phyloP scores from a whole-genome alignment of 257 asterid genomes.

The Paraleonurus japonicus region DNA sequence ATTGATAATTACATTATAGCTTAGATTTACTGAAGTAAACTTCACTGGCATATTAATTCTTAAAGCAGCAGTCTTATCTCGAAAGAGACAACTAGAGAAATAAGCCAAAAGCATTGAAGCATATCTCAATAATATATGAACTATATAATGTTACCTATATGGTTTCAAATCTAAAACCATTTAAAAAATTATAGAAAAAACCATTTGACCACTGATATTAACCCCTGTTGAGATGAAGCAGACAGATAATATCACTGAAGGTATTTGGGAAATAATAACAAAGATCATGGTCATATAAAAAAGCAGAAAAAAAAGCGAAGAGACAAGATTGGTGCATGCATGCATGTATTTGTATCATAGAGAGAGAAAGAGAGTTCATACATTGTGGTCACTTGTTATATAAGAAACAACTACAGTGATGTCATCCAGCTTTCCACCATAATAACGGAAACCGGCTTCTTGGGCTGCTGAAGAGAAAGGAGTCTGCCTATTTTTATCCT shows the following conservation, averaged over 20 bases:
- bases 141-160: background rate
- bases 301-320: no score
- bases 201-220: background rate
- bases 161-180: background rate
- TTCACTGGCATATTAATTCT: background rate
- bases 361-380: constrained; percentile 35
- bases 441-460: constrained; percentile 88
- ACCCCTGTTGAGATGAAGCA: background rate
- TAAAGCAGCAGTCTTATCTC: background rate
- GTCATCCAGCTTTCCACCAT: constrained; percentile 97
- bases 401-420: constrained; percentile 87
- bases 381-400: constrained; percentile 61
- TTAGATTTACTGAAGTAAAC: background rate
- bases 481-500: constrained; percentile 81
- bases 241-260: background rate
- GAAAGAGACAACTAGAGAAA: background rate
- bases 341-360: background rate
- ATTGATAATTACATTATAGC: background rate
- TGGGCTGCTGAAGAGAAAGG: constrained; percentile 98
- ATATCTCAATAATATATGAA: background rate
- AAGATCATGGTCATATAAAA: no score
- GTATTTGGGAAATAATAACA: no score
- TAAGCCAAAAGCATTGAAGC: background rate
- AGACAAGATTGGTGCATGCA: background rate
- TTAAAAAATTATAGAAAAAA: background rate